These are phyloP conservation scores for Apiospora phragmitis DNA, from an alignment of 2,329 filamentous ascomycete genomes.

Conservation along the genomic window DNA sequence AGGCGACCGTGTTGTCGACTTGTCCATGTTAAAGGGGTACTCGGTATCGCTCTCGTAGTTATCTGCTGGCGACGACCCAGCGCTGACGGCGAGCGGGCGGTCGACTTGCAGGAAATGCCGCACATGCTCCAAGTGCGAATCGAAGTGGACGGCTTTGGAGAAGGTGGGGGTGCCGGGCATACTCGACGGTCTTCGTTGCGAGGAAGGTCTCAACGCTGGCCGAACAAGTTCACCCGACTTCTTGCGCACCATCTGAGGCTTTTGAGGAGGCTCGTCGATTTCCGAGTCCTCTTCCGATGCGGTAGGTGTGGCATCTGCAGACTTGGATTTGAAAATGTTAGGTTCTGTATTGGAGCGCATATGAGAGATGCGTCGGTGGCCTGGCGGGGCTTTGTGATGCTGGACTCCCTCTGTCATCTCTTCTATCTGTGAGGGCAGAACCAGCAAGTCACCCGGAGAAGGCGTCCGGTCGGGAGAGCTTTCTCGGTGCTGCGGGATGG, in stretches of 20 bases:
- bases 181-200: conserved; percentile 83
- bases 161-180: conserved; percentile 98
- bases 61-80: conserved; percentile 87
- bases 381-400: conserved; percentile 49
- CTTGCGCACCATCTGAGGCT: conserved; percentile 94
- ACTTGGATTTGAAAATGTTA: conserved; percentile 45
- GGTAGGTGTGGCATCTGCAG: conserved; percentile 49
- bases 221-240: conserved; percentile 97
- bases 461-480: conserved; percentile 51
- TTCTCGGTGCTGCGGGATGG: conserved; percentile 67
- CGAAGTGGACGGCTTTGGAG: conserved; percentile 97
- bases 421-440: conserved; percentile 37
- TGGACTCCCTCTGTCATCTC: conserved; percentile 39
- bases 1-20: conserved; percentile 40
- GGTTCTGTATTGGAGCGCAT: conserved; percentile 59
- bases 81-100: conserved; percentile 92
- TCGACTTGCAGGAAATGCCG: conserved; percentile 95
- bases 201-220: conserved; percentile 80
- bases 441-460: conserved; percentile 36
- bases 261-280: conserved; percentile 56
- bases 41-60: conserved; percentile 84
- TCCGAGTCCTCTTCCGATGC: conserved; percentile 65
- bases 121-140: conserved; percentile 93
- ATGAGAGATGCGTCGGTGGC: conserved; percentile 47
- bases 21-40: conserved; percentile 73